A percentile compares a stretch with the other conserved stretches of the same genome.
phyloP scores from a whole-genome alignment of 1,284 basidiomycete species.

The Sphagnurus paluster region DNA sequence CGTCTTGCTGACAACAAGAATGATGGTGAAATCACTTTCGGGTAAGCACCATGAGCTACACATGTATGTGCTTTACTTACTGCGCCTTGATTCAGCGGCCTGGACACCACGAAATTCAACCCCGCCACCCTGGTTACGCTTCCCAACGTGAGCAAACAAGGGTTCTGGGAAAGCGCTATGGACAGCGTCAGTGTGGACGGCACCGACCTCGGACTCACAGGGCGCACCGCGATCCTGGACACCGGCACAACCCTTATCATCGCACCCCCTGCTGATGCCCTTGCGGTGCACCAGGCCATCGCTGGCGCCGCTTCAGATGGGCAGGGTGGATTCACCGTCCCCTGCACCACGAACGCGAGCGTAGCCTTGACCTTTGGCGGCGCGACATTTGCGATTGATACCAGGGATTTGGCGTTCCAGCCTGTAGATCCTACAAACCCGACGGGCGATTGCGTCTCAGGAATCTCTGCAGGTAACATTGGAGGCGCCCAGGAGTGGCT shows the following conservation, averaged over 20 bases:
- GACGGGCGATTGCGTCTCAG: conserved; percentile 70
- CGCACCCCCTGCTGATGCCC: conserved; percentile 59
- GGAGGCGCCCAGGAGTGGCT: conserved; percentile 74
- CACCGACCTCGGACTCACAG: conserved; percentile 48
- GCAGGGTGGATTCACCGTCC: conserved; percentile 74
- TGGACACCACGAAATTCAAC: conserved; percentile 73
- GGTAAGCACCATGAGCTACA: conserved; percentile 31
- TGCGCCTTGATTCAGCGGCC: conserved; percentile 42
- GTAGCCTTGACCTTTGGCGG: conserved; percentile 74
- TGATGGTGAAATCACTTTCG: conserved; percentile 82
- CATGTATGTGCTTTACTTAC: background rate
- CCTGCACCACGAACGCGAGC: conserved; percentile 67
- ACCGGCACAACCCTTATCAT: conserved; percentile 76
- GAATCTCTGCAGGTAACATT: conserved; percentile 68
- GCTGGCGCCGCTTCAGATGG: conserved; percentile 60
- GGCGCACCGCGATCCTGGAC: conserved; percentile 76
- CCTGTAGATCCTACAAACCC: conserved; percentile 64
- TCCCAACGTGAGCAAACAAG: conserved; percentile 57
- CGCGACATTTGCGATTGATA: conserved; percentile 60
- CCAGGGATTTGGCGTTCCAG: conserved; percentile 70
- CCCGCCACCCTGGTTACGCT: conserved; percentile 53
- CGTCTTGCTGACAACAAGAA: conserved; percentile 73
- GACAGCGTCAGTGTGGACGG: conserved; percentile 61
- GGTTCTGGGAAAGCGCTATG: conserved; percentile 81
- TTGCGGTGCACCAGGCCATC: conserved; percentile 54